These are phyloP conservation scores for Geosiphon pyriformis DNA, from an alignment of 192 early-diverging fungal genomes.

Conservation along the genomic window DNA sequence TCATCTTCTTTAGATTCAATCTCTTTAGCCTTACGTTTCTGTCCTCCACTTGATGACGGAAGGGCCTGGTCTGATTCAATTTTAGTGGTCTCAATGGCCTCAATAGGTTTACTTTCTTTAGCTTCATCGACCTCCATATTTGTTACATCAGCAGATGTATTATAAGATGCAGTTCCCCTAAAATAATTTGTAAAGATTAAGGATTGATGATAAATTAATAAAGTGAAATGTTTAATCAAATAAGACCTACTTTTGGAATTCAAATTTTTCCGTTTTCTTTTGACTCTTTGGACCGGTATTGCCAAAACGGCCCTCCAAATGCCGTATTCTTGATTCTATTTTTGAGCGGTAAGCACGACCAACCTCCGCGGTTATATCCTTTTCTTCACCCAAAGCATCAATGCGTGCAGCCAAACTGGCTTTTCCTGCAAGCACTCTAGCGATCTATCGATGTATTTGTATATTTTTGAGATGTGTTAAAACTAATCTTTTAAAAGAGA, in stretches of 20 bases:
- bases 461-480: conserved; percentile 31
- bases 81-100: no score
- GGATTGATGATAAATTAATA: neutral
- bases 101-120: no score
- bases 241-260: neutral
- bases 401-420: conserved; percentile 82
- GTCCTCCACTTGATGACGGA: no score
- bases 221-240: neutral
- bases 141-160: conserved; percentile 6
- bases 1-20: no score
- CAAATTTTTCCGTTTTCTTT: neutral
- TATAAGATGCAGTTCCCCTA: neutral
- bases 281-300: neutral
- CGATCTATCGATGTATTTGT: no score
- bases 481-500: neutral
- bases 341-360: conserved; percentile 6
- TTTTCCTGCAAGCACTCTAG: conserved; percentile 90
- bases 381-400: conserved; percentile 81
- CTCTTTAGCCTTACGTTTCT: no score
- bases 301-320: neutral
- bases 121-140: no score
- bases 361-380: conserved; percentile 17
- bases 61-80: no score
- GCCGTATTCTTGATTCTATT: conserved; percentile 5
- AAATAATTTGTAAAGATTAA: neutral